A percentile compares a stretch with the other conserved stretches of the same genome.
phyloP scores from a whole-genome alignment of 352 stramenopile species.

The Globisporangium sylvaticum region DNA sequence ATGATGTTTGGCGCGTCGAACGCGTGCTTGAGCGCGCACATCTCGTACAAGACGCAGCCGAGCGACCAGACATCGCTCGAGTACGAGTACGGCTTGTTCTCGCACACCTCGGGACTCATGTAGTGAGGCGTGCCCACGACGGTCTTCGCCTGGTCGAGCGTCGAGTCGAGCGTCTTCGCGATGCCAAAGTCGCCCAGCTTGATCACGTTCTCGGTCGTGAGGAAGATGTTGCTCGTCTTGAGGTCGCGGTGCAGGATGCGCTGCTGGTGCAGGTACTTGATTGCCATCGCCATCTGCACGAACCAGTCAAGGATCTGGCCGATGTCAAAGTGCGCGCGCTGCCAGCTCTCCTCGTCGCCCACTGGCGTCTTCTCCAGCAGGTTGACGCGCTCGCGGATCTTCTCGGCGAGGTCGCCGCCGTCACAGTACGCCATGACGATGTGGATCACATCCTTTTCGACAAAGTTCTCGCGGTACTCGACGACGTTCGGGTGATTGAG shows the following conservation, averaged over 20 bases:
- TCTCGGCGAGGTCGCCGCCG: slow-evolving; percentile 75
- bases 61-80: slow-evolving; percentile 92
- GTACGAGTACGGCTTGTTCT: slow-evolving; percentile 91
- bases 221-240: slow-evolving; percentile 94
- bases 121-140: slow-evolving; percentile 93
- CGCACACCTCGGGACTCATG: slow-evolving; percentile 92
- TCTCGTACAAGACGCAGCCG: slow-evolving; percentile 90
- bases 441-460: slow-evolving; percentile 75
- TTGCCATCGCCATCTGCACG: slow-evolving; percentile 92
- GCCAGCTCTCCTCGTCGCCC: slow-evolving; percentile 9
- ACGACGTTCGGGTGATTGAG: slow-evolving; percentile 94
- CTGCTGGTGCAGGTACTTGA: slow-evolving; percentile 92
- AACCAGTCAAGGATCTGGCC: slow-evolving; percentile 84
- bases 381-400: slow-evolving; percentile 52
- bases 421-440: slow-evolving; percentile 97
- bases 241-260: slow-evolving; percentile 91
- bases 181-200: slow-evolving; percentile 94
- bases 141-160: slow-evolving; percentile 82
- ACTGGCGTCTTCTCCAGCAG: slow-evolving; percentile 21
- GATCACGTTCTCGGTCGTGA: slow-evolving; percentile 81
- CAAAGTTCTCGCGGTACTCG: slow-evolving; percentile 92
- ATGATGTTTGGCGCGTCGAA: slow-evolving; percentile 86
- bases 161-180: slow-evolving; percentile 80
- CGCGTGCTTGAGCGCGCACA: slow-evolving; percentile 76
- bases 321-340: slow-evolving; percentile 49